Conservation (phyloP, 805 yeast genomes). For the Schwanniomyces polymorphus region DNA sequence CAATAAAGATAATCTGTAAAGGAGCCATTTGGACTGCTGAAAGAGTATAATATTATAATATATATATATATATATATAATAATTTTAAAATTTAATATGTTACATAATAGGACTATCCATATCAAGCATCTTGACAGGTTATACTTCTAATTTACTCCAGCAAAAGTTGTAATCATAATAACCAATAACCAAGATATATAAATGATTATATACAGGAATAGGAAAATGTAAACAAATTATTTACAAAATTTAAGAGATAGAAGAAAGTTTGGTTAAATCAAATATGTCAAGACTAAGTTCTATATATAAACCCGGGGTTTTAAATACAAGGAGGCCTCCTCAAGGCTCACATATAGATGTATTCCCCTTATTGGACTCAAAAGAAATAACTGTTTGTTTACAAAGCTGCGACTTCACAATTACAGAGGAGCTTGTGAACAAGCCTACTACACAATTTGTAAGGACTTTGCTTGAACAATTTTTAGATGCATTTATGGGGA, state of each 20-base stretch:
- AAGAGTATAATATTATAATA: conserved; percentile 47
- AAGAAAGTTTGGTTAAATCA: not conserved
- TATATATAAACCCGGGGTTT: conserved; percentile 24
- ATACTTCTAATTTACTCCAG: too few relatives aligned
- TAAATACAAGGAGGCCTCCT: conserved; percentile 17
- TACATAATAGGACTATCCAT: too few relatives aligned
- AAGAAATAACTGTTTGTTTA: conserved; percentile 58
- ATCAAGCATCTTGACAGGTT: too few relatives aligned
- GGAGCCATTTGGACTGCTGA: conserved; percentile 94
- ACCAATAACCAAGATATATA: too few relatives aligned
- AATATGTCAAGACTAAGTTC: conserved; percentile 32
- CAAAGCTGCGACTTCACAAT: conserved; percentile 63
- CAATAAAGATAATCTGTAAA: conserved; percentile 76
- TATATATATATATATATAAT: not conserved
- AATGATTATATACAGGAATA: not conserved
- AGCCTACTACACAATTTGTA: conserved; percentile 59
- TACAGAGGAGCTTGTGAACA: conserved; percentile 55
- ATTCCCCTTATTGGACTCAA: conserved; percentile 61
- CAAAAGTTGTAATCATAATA: too few relatives aligned
- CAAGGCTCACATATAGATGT: conserved; percentile 38
- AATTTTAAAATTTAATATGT: too few relatives aligned
- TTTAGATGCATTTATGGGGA: conserved; percentile 58
- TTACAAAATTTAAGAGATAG: not conserved
- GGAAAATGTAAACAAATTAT: not conserved
- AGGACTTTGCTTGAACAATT: conserved; percentile 59